Conservation (phyloP, 2,329 filamentous ascomycete genomes). For the Alternaria metachromatica region DNA sequence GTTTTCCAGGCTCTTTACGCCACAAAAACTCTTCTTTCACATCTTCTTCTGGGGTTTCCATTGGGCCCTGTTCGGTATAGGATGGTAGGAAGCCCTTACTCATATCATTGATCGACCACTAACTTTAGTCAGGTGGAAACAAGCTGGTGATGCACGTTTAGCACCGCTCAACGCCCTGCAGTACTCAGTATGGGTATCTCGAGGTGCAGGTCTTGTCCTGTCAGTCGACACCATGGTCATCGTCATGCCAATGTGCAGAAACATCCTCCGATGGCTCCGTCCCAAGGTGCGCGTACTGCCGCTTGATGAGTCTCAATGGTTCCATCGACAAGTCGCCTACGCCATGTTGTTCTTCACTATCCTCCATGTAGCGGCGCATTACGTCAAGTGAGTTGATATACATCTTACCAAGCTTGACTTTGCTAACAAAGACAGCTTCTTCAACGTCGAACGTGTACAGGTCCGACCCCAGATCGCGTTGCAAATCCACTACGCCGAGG, state of each 20-base stretch:
- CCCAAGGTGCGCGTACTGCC: conserved; percentile 89
- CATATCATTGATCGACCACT: conserved; percentile 24
- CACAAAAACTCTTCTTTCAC: conserved; percentile 78
- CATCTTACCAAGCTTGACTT: not conserved
- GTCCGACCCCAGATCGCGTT: conserved; percentile 81
- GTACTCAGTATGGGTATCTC: conserved; percentile 94
- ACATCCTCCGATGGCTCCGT: conserved; percentile 80
- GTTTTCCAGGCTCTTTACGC: conserved; percentile 58
- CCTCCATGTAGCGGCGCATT: conserved; percentile 80
- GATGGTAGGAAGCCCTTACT: conserved; percentile 69
- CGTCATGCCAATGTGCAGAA: conserved; percentile 92
- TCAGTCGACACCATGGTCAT: conserved; percentile 87
- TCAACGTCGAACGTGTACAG: conserved; percentile 87
- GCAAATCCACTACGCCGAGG: conserved; percentile 88
- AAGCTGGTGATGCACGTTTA: conserved; percentile 71
- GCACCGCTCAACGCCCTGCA: conserved; percentile 79
- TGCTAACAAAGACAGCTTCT: conserved; percentile 70
- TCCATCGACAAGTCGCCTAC: conserved; percentile 94
- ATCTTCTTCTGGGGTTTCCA: conserved; percentile 82
- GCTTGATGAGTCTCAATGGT: conserved; percentile 96
- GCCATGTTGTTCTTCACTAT: conserved; percentile 82
- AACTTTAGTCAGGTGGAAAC: conserved; percentile 71
- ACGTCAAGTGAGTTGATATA: conserved; percentile 77
- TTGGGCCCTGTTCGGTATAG: conserved; percentile 77
- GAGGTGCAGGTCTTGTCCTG: conserved; percentile 87